Conservation (phyloP, 345 rosid species). For the Viola odorata region DNA sequence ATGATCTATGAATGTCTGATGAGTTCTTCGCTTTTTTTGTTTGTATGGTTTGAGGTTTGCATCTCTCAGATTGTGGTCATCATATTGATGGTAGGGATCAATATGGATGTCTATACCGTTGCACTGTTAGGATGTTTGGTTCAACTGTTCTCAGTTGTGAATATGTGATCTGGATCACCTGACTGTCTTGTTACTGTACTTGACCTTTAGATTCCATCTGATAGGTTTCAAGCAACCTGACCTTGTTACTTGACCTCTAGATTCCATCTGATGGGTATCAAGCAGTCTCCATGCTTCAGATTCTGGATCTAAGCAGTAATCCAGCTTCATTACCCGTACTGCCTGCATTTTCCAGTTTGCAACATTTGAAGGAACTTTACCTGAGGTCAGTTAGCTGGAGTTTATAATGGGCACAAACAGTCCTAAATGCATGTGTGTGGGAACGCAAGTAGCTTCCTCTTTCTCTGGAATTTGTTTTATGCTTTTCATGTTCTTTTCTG, state of each 20-base stretch:
- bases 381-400: conserved; percentile 53
- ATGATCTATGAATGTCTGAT: too few species aligned
- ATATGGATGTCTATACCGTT: too few species aligned
- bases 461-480: not conserved
- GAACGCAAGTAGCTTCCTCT: not conserved
- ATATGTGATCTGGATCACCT: not conserved
- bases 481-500: not conserved
- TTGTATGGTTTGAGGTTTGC: too few species aligned
- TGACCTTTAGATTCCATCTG: not conserved
- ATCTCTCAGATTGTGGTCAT: too few species aligned
- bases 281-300: conserved; percentile 59
- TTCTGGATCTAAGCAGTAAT: conserved; percentile 78
- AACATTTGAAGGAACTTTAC: conserved; percentile 74
- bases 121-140: too few species aligned
- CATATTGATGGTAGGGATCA: too few species aligned
- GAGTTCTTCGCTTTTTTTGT: too few species aligned
- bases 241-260: conserved; percentile 33
- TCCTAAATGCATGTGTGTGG: not conserved
- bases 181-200: not conserved
- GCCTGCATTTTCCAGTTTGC: conserved; percentile 63
- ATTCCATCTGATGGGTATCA: conserved; percentile 72
- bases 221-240: not conserved
- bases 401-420: not conserved
- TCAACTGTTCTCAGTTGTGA: too few species aligned
- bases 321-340: conserved; percentile 42